Base-by-base conservation (phyloP, 228 moss, liverwort and hornwort genomes). In the Sphagnum magellanicum region DNA sequence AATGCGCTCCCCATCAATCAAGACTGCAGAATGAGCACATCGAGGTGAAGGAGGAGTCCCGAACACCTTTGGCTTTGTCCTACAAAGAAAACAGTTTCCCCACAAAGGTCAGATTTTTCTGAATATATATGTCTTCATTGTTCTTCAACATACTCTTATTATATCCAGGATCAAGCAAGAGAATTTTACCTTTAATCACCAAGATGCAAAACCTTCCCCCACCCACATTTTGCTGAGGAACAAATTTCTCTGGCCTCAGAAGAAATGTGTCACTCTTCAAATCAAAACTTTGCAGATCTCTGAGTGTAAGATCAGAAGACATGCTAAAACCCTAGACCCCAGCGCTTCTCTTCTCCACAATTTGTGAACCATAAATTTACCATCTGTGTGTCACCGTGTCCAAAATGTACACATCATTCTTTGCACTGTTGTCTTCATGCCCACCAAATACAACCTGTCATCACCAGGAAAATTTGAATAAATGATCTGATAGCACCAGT, bases 381-480 rank as follows among this genome's bases (percentile, higher is more conserved):
- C 82, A 82, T 73, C 72, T 73, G 13, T 64, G 66, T 13, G 60
- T 71, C 4, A 52, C 70, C 48, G 75, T 82, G 78, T 82, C 75
- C 57, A 82, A 60, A 32, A 82, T 71, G 32, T 78, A 73, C 5
- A 82, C 75, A 70, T 82, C 82, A 70, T 82, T 82, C 9, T 78
- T 64, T 59, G 78, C 46, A 50, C 53, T 52, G 50, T 64, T 50
- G 63, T 78, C 75, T 59, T 78, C 82, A 70, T 50, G 52, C 50
- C 82, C 82, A 73, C 82, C 82, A 62, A 82, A 78, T 1, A 82
- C 70, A 68, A 66, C 72, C 82, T 82, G 78, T 12, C 55, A 55
- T 57, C 60, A 49, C 75, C 75, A 61, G 66, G 9, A 48, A 71
- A 52, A 62, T 68, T 2, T 55, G 1, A 8, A 55, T 55, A 55